Evolutionary conservation across 148 eudicot genomes (phyloP).

Genomic region (Polygonum aviculare): DNA sequence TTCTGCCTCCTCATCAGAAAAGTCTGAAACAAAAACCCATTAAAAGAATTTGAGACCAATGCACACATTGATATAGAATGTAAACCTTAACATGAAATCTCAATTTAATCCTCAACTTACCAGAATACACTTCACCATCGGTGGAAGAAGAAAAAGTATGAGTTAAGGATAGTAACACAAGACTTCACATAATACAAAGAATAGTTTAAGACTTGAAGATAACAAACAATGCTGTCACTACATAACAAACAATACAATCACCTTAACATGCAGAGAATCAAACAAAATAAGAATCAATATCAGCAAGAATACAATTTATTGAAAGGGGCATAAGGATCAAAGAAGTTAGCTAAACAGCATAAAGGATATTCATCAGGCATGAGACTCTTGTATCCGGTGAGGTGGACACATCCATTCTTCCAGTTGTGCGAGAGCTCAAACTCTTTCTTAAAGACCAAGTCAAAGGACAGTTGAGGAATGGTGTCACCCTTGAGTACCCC

Average conservation of each 20-base stretch:
- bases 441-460: constrained; percentile 66
- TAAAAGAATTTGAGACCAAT: background rate
- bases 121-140: background rate
- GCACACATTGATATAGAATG: background rate
- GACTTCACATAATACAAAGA: background rate
- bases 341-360: background rate
- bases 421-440: constrained; percentile 79
- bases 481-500: constrained; percentile 49
- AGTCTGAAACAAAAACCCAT: background rate
- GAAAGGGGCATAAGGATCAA: background rate
- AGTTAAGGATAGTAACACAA: background rate
- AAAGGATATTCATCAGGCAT: constrained; percentile 6
- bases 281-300: background rate
- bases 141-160: background rate
- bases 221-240: too few species aligned
- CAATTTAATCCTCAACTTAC: background rate
- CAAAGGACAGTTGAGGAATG: constrained; percentile 55
- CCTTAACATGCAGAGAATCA: background rate
- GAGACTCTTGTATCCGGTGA: constrained; percentile 48
- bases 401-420: constrained; percentile 72
- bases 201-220: background rate
- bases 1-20: background rate
- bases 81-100: background rate
- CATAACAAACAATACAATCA: too few species aligned
- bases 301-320: background rate